Conservation (phyloP, 1,284 basidiomycete species). For the Kwoniella shivajii region DNA sequence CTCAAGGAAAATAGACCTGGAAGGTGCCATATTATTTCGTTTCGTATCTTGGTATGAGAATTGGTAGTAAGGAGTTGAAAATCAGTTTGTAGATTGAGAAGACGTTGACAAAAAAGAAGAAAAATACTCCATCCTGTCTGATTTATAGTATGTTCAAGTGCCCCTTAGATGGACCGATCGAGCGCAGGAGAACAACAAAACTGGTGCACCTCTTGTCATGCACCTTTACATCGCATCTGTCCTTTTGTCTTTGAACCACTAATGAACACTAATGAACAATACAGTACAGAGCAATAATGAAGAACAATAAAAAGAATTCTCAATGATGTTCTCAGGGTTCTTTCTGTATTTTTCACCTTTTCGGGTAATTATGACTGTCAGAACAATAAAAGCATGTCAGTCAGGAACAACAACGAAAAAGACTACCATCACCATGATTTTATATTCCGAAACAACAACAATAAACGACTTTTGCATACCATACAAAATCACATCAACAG, state of each 20-base stretch:
- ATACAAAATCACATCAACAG: no score
- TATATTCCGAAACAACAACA: no score
- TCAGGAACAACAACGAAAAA: no score
- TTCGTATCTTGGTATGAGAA: not conserved
- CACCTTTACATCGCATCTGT: no score
- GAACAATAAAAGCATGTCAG: not conserved
- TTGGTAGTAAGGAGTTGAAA: not conserved
- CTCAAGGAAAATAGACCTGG: not conserved
- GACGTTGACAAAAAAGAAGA: not conserved
- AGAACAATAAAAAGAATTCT: not conserved
- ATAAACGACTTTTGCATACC: no score
- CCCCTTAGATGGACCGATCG: no score
- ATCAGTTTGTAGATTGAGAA: not conserved
- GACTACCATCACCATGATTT: no score
- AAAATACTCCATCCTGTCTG: no score
- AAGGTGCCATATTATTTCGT: conserved; percentile 8
- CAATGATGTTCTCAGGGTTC: not conserved
- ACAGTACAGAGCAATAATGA: not conserved
- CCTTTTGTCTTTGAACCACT: no score
- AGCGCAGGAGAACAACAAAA: no score
- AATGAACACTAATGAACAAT: not conserved
- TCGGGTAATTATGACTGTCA: conserved; percentile 2
- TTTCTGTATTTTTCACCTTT: not conserved
- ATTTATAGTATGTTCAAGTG: no score
- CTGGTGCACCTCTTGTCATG: no score